Conservation (phyloP, 2,329 filamentous ascomycete genomes). For the Diaporthe batatas region DNA sequence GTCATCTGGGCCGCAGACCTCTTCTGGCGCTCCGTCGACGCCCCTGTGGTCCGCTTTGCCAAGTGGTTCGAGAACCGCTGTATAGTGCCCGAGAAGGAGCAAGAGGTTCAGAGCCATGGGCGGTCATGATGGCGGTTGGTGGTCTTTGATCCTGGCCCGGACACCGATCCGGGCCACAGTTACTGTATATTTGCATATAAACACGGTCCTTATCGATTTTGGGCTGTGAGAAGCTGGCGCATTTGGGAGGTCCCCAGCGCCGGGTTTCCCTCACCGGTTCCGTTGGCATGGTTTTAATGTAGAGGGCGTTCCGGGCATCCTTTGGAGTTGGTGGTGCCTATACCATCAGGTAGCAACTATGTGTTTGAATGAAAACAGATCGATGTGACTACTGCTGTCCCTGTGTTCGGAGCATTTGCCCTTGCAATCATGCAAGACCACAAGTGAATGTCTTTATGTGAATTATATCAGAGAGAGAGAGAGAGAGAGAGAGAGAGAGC, state of each 20-base stretch:
- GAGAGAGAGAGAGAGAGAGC: not conserved
- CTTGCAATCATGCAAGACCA: not conserved
- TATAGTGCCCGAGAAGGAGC: constrained; percentile 44
- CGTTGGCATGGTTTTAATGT: constrained; percentile 6
- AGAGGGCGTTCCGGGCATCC: constrained; percentile 32
- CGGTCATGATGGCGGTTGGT: constrained; percentile 16
- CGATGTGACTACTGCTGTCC: too few species aligned
- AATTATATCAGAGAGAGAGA: not conserved
- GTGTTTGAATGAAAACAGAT: not conserved
- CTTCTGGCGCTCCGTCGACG: constrained; percentile 68
- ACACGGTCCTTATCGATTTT: constrained; percentile 19
- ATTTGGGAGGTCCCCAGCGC: not conserved
- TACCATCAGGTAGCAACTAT: constrained; percentile 19
- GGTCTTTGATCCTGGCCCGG: not conserved
- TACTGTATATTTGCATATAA: constrained; percentile 18
- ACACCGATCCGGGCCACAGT: not conserved
- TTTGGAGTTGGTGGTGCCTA: constrained; percentile 31
- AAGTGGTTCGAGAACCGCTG: constrained; percentile 67
- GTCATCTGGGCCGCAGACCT: constrained; percentile 69
- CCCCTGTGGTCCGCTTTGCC: constrained; percentile 67
- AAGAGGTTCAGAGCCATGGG: constrained; percentile 8
- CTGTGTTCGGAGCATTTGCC: not conserved
- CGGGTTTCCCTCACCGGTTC: not conserved
- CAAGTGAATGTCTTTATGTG: not conserved
- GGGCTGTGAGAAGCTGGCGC: not conserved